phyloP scores from a whole-genome alignment of 306 rosid species.

The Vigna hirtella region DNA sequence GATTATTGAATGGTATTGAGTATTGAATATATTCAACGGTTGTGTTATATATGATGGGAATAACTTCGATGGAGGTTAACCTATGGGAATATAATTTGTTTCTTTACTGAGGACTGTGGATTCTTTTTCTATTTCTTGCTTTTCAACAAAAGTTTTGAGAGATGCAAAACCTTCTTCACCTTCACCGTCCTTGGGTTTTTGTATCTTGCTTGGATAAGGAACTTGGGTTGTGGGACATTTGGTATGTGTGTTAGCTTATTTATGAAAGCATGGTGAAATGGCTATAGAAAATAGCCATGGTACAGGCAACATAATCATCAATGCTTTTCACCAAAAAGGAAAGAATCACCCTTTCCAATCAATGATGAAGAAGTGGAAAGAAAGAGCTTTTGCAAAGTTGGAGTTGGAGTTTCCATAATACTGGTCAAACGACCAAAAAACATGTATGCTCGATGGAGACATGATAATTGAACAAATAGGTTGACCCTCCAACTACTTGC shows the following conservation, averaged over 20 bases:
- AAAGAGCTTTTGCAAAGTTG: background rate
- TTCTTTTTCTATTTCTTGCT: conserved; percentile 34
- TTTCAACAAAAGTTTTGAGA: conserved; percentile 24
- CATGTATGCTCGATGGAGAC: conserved; percentile 28
- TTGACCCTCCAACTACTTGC: background rate
- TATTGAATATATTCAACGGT: conserved; percentile 35
- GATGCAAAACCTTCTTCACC: conserved; percentile 26
- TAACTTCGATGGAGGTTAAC: conserved; percentile 45
- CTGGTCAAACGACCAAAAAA: conserved; percentile 33
- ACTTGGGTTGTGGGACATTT: conserved; percentile 4
- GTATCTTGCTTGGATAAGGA: conserved; percentile 37
- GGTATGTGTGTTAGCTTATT: conserved; percentile 1
- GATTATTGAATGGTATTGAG: conserved; percentile 40
- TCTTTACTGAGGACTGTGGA: conserved; percentile 24
- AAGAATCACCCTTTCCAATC: conserved; percentile 31
- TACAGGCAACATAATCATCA: background rate
- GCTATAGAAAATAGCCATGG: background rate
- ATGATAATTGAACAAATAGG: conserved; percentile 19
- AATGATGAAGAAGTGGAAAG: conserved; percentile 5
- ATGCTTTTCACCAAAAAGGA: conserved; percentile 6
- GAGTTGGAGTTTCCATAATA: conserved; percentile 34
- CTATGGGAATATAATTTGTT: conserved; percentile 39
- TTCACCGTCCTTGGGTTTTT: conserved; percentile 6
- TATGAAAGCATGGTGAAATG: conserved; percentile 14
- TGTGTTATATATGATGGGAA: conserved; percentile 40